Evolutionary conservation across 2,329 filamentous ascomycete species (phyloP), one percentile per base, ranked within the genome.

Genomic region (Xylaria sp.): DNA sequence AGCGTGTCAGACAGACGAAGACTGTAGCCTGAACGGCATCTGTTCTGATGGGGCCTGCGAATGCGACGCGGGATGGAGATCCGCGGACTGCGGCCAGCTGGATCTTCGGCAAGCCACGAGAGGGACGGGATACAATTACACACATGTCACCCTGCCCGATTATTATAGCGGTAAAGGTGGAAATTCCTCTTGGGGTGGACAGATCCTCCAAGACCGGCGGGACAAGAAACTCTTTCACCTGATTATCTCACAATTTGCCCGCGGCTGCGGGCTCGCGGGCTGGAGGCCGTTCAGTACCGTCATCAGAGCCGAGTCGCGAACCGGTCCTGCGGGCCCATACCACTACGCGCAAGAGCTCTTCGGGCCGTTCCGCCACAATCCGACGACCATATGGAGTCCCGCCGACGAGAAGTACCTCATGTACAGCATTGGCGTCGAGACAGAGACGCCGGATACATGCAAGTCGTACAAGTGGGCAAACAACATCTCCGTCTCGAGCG

Each of bases 181-280:
- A 2, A 77, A 74, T 44, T 77, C 78, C 0, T 79, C 77, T 0
- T 80, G 78, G 78, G 76, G 78, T 13, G 75, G 74, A 0, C 71
- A 72, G 11, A 77, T 80, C 29, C 48, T 80, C 0, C 75, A 74
- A 38, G 78, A 80, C 45, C 74, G 66, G 0, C 16, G 61, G 0
- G 68, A 78, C 13, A 56, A 57, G 0, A 48, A 50, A 0, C 64
- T 78, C 0, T 78, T 79, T 45, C 77, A 80, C 47, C 71, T 81
- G 0, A 67, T 80, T 41, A 70, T 71, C 1, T 73, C 76, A 0
- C 75, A 80, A 44, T 78, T 80, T 52, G 66, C 70, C 0, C 68
- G 74, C 46, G 75, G 74, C 6, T 81, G 78, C 47, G 77, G 77
- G 0, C 67, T 81, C 1, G 65, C 65, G 5, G 76, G 74, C n/a